Base-by-base conservation (phyloP, 306 rosid genomes). In the Lupinus albus region DNA sequence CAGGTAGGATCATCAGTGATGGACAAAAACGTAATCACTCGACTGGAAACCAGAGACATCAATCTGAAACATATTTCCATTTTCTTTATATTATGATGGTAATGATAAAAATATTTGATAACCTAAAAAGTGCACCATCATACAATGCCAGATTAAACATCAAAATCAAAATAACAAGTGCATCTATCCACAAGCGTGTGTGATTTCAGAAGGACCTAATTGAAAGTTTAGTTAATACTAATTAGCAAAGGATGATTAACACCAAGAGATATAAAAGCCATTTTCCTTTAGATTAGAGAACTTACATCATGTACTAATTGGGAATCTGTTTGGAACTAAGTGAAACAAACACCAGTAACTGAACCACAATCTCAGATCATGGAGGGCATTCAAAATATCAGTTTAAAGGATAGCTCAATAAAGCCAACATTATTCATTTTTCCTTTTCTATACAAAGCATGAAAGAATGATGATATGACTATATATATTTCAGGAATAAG, bases 271-370 rank as follows among this genome's bases (percentile, higher is more conserved):
- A 13, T 28, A 56, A 61, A 55, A 73, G 60, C 54, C 55, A 65
- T 18, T 73, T 61, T 62, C 72, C 77, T 11, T 41, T 30, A 56
- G 69, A 67, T 69, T 21, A 76, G 81, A 76, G 61, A 78, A 79
- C 80, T 76, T 84, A 75, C 84, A 80, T 81, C 60, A 39, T 20
- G 45, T 51, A 72, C 72, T 61, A 78, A 63, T 74, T 60, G 65
- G 72, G 80, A 68, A 77, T 61, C 83, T 67, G 76, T 25, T 25
- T 25, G 4, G 30, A 25, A 25, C 30, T 25, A 25, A 25, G 30
- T 25, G 30, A 25, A 25, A 25, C 30, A 25, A 25, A 25, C 30
- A 25, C 28, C 28, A 21, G 28, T 3, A 21, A 3, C 30, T 25
- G 30, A 25, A 25, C 30, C 30, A 25, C 2, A 62, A 73, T 60